phyloP scores from a whole-genome alignment of 1,139 yeast genomes.

The Pichia sp. region DNA sequence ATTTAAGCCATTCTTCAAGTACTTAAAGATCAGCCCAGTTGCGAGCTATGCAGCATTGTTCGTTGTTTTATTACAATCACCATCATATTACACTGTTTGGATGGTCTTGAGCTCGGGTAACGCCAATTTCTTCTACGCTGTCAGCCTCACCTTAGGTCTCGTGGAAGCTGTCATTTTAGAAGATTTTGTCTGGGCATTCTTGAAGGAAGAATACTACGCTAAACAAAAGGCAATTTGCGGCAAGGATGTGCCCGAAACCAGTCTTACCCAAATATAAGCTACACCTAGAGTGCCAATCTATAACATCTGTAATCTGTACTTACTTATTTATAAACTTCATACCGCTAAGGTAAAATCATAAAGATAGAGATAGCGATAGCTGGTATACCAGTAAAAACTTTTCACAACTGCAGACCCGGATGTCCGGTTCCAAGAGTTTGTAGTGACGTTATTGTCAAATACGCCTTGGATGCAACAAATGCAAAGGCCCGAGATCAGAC shows the following conservation, averaged over 20 bases:
- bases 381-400: too few species aligned
- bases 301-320: too few species aligned
- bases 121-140: slow-evolving; percentile 94
- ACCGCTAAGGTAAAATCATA: too few species aligned
- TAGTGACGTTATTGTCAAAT: too few species aligned
- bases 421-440: too few species aligned
- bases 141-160: slow-evolving; percentile 76
- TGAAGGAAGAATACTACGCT: slow-evolving; percentile 67
- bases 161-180: slow-evolving; percentile 68
- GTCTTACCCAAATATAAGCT: slow-evolving; percentile 42
- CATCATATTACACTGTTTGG: slow-evolving; percentile 94
- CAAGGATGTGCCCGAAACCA: slow-evolving; percentile 28
- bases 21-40: slow-evolving; percentile 29
- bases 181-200: slow-evolving; percentile 82
- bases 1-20: slow-evolving; percentile 26
- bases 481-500: too few species aligned
- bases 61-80: slow-evolving; percentile 56
- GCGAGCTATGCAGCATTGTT: slow-evolving; percentile 26
- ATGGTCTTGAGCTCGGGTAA: slow-evolving; percentile 88
- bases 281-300: too few species aligned
- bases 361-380: too few species aligned
- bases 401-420: too few species aligned
- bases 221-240: slow-evolving; percentile 18
- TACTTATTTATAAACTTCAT: too few species aligned
- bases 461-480: too few species aligned